phyloP scores from a whole-genome alignment of 1,139 yeast genomes.

The Candida labiduridarum region DNA sequence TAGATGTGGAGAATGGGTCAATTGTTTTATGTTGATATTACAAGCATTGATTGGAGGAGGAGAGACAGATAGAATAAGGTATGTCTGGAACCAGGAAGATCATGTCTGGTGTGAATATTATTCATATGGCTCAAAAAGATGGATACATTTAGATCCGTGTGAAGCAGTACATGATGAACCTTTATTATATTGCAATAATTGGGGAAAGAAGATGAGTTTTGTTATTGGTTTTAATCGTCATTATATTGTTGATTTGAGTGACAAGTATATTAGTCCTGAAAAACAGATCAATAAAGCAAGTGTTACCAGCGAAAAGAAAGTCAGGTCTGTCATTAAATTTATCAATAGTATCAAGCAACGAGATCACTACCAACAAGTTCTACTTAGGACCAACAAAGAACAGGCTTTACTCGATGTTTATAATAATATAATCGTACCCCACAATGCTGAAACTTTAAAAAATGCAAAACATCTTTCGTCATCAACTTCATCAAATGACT shows the following conservation, averaged over 20 bases:
- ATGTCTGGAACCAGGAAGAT: constrained; percentile 87
- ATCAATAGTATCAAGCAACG: constrained; percentile 36
- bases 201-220: constrained; percentile 95
- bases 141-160: constrained; percentile 92
- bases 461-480: constrained; percentile 12
- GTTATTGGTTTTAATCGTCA: constrained; percentile 66
- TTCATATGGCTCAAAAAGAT: constrained; percentile 57
- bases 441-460: constrained; percentile 22
- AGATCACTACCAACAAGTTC: constrained; percentile 26
- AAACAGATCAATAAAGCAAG: constrained; percentile 54
- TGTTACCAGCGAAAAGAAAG: constrained; percentile 40
- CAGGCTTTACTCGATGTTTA: constrained; percentile 24
- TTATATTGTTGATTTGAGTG: constrained; percentile 70
- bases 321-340: constrained; percentile 37
- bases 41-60: constrained; percentile 54
- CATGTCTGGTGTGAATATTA: constrained; percentile 97
- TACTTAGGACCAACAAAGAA: constrained; percentile 5
- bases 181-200: constrained; percentile 69
- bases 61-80: constrained; percentile 60
- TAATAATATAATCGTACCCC: constrained; percentile 27
- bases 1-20: constrained; percentile 96
- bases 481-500: constrained; percentile 13
- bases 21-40: constrained; percentile 72
- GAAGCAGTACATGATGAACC: constrained; percentile 88
- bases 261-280: constrained; percentile 61